These are phyloP conservation scores for Termitomyces sp. DNA, from an alignment of 768 basidiomycete species.

Conservation along the genomic window DNA sequence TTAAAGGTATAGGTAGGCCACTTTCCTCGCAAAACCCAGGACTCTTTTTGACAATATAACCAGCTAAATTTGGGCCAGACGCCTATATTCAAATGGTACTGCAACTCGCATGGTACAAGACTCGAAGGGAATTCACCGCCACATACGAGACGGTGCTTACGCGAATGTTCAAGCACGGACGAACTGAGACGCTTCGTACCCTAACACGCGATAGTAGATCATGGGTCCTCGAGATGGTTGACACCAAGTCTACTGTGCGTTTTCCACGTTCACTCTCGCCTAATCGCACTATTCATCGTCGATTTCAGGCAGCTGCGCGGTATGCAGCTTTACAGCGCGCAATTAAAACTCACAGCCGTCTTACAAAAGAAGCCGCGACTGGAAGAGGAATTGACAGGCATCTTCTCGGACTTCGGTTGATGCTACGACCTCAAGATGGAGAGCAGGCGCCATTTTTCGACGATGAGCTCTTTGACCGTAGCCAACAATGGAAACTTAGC, in stretches of 20 bases:
- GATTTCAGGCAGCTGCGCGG: constrained; percentile 25
- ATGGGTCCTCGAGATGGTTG: constrained; percentile 74
- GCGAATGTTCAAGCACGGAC: constrained; percentile 77
- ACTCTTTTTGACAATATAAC: not conserved
- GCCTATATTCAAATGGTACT: constrained; percentile 89
- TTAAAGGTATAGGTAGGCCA: constrained; percentile 62
- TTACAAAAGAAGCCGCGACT: constrained; percentile 72
- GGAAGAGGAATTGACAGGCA: constrained; percentile 89
- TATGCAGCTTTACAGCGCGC: constrained; percentile 60
- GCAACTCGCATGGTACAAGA: constrained; percentile 87
- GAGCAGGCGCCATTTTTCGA: constrained; percentile 65
- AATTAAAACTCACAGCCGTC: constrained; percentile 60
- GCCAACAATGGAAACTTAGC: constrained; percentile 82
- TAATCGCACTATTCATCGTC: not conserved
- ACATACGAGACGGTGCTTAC: constrained; percentile 94
- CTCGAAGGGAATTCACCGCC: constrained; percentile 72
- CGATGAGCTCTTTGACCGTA: constrained; percentile 68
- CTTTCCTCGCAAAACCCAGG: not conserved
- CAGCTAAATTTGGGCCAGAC: constrained; percentile 57
- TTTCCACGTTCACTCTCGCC: not conserved
- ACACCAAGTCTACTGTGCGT: constrained; percentile 45
- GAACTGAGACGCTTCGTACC: constrained; percentile 86
- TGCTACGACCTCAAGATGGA: constrained; percentile 49
- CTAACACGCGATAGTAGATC: constrained; percentile 66
- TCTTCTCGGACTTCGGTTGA: constrained; percentile 74